These are phyloP conservation scores for Cercospora brassicicola DNA, from an alignment of 2,329 filamentous ascomycete species.

Conservation along the genomic window DNA sequence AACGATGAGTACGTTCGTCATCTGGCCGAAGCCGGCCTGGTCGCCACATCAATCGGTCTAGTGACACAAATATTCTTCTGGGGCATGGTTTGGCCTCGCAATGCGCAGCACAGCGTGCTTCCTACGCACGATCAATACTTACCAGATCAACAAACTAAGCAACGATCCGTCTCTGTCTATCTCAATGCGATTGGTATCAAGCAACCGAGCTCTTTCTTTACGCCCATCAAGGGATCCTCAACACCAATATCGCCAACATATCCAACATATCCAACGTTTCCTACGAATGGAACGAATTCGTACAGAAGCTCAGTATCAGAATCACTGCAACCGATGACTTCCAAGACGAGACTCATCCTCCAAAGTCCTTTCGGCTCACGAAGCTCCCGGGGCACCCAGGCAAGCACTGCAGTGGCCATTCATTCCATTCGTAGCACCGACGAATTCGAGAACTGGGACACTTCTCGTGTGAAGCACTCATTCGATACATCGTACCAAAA, in stretches of 20 bases:
- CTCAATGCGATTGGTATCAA: constrained; percentile 30
- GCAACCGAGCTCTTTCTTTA: constrained; percentile 25
- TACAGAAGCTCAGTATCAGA: constrained; percentile 31
- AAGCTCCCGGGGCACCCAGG: constrained; percentile 35
- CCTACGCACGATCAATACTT: constrained; percentile 1
- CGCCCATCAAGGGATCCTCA: constrained; percentile 1
- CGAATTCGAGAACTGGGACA: constrained; percentile 75
- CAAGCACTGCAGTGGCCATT: constrained; percentile 32
- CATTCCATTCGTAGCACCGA: constrained; percentile 50
- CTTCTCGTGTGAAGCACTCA: constrained; percentile 64
- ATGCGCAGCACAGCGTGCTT: constrained; percentile 2
- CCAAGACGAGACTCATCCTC: constrained; percentile 58
- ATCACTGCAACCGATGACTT: constrained; percentile 56
- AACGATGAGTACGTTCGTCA: constrained; percentile 5
- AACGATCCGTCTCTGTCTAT: constrained; percentile 26
- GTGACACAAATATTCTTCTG: constrained; percentile 31
- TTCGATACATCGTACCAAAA: constrained; percentile 58
- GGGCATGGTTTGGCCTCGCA: constrained; percentile 28
- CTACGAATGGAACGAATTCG: constrained; percentile 29
- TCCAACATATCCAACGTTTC: constrained; percentile 24
- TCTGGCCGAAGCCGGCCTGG: constrained; percentile 32
- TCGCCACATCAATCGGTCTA: constrained; percentile 31
- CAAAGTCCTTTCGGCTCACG: constrained; percentile 53
- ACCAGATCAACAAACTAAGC: constrained; percentile 16
- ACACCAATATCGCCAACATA: constrained; percentile 27